Evolutionary conservation across 805 yeast species (phyloP).

Genomic region (Pichia cephalocereana): DNA sequence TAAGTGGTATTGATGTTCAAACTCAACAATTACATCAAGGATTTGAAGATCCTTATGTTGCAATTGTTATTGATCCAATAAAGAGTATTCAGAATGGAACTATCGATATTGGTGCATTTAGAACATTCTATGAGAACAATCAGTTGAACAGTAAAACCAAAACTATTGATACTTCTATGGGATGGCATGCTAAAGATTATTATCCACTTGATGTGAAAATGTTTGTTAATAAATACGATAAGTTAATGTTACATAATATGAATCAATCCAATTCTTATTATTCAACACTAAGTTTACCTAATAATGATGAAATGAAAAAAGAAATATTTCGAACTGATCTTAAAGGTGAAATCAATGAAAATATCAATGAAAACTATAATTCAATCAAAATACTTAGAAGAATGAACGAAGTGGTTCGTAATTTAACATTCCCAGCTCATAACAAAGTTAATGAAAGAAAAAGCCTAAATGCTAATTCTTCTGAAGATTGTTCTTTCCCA

Average conservation of each 20-base stretch:
- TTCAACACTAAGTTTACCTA: not conserved
- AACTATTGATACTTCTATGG: constrained; percentile 38
- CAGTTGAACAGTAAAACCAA: constrained; percentile 1
- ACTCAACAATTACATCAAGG: constrained; percentile 81
- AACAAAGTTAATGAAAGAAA: not conserved
- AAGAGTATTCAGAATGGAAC: constrained; percentile 51
- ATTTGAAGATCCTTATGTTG: constrained; percentile 87
- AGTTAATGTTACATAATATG: constrained; percentile 26
- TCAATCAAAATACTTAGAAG: not conserved
- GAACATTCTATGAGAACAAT: constrained; percentile 42
- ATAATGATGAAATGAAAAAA: not conserved
- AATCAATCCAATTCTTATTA: not conserved
- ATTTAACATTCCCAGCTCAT: not conserved
- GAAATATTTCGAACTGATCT: not conserved
- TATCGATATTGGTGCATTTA: constrained; percentile 82
- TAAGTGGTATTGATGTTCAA: constrained; percentile 85
- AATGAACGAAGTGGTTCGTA: not conserved
- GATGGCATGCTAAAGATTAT: constrained; percentile 61
- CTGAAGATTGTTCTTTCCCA: no score
- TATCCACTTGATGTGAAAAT: constrained; percentile 57
- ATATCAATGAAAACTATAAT: not conserved
- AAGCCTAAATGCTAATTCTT: no score
- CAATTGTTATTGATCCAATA: constrained; percentile 80
- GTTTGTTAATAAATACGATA: constrained; percentile 46
- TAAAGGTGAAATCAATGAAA: not conserved